These are phyloP conservation scores for Lactarius deliciosus DNA, from an alignment of 768 basidiomycete genomes.

Conservation along the genomic window DNA sequence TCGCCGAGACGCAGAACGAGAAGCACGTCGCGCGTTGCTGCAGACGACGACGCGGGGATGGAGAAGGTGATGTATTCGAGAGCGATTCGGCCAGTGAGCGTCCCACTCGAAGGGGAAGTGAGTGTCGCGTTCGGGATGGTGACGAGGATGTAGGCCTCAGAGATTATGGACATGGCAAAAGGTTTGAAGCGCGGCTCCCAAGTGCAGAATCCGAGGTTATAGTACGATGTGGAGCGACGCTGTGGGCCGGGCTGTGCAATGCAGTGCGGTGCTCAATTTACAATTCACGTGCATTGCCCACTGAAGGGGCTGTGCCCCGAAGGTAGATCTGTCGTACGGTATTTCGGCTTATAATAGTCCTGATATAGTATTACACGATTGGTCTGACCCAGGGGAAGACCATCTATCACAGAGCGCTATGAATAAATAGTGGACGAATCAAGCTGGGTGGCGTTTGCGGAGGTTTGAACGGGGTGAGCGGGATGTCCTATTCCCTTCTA, in stretches of 20 bases:
- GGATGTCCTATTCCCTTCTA: slow-evolving; percentile 11
- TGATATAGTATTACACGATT: background rate
- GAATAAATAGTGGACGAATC: background rate
- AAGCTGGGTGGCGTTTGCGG: slow-evolving; percentile 17
- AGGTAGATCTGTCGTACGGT: background rate
- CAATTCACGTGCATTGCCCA: background rate
- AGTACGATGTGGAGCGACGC: background rate
- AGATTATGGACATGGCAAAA: slow-evolving; percentile 2
- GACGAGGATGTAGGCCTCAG: slow-evolving; percentile 27
- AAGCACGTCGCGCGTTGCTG: slow-evolving; percentile 22
- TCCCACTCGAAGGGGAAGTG: slow-evolving; percentile 17
- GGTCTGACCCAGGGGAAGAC: background rate
- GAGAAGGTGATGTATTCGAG: slow-evolving; percentile 28
- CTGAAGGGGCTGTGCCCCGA: background rate
- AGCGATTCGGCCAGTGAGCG: slow-evolving; percentile 20
- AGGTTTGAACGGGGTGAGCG: slow-evolving; percentile 8
- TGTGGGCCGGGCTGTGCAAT: background rate
- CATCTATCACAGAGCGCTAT: background rate
- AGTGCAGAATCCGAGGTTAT: background rate
- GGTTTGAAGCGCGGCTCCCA: background rate
- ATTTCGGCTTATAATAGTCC: background rate
- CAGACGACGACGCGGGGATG: background rate
- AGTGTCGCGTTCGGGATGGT: slow-evolving; percentile 25
- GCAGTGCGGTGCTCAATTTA: background rate
- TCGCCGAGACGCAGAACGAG: slow-evolving; percentile 27